Percentiles rank a stretch among this genome's conserved stretches.
Evolutionary conservation across 257 asterid genomes (phyloP).

Genomic region (Salvia hispanica): DNA sequence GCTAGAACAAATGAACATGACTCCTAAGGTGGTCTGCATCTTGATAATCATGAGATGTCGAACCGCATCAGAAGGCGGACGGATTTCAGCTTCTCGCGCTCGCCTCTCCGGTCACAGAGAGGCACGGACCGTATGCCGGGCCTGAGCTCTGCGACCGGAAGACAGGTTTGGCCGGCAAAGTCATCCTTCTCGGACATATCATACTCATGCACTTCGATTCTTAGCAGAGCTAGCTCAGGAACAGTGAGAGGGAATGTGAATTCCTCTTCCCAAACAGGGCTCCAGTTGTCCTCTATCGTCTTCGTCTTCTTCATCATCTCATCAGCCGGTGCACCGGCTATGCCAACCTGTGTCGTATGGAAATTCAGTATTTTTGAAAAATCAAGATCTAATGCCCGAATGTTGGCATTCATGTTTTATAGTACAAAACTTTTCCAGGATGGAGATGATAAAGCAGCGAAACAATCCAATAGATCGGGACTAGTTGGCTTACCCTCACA

Average conservation of each 20-base stretch:
- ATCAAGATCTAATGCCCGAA: neutral
- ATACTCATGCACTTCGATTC: conserved; percentile 69
- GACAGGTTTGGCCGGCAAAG: conserved; percentile 71
- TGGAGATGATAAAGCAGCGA: conserved; percentile 1
- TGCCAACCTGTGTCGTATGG: conserved; percentile 52
- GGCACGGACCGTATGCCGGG: conserved; percentile 63
- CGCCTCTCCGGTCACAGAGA: conserved; percentile 55
- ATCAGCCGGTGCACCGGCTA: conserved; percentile 68
- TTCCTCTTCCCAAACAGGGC: conserved; percentile 67
- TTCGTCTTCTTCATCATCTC: conserved; percentile 51
- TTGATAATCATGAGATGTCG: conserved; percentile 35
- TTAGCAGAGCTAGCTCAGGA: conserved; percentile 65
- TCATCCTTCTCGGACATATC: conserved; percentile 72
- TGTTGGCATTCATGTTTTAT: neutral
- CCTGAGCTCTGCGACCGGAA: conserved; percentile 61
- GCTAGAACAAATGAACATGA: conserved; percentile 14
- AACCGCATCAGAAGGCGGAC: conserved; percentile 68
- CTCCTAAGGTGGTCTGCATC: neutral
- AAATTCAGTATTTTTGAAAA: neutral
- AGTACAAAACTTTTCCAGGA: neutral
- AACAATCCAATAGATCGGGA: conserved; percentile 3
- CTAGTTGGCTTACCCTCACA: conserved; percentile 54
- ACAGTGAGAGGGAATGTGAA: conserved; percentile 60
- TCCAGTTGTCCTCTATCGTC: conserved; percentile 57
- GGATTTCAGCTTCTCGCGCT: conserved; percentile 37